Evolutionary conservation across 2,329 filamentous ascomycete species (phyloP).

Genomic region (Coniochaeta hoffmannii): DNA sequence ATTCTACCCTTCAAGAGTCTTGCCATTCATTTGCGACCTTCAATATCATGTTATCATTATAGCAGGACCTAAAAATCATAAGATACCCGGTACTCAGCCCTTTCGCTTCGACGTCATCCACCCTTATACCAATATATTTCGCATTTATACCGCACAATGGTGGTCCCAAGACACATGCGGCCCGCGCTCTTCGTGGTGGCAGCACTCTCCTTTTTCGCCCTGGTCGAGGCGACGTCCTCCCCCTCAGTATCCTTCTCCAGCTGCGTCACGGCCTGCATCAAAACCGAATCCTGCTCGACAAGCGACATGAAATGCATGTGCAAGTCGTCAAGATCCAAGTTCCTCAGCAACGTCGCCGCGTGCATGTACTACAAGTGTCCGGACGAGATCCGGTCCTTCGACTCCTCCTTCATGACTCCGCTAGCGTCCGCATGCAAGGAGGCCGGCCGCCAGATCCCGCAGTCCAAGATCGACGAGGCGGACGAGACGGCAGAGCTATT

Average conservation of each 20-base stretch:
- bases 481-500: constrained; percentile 9
- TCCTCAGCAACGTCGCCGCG: constrained; percentile 28
- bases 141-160: neutral
- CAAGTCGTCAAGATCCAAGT: constrained; percentile 20
- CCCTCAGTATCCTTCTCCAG: constrained; percentile 9
- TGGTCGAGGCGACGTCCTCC: constrained; percentile 14
- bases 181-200: neutral
- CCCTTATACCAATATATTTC: neutral
- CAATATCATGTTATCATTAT: neutral
- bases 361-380: constrained; percentile 31
- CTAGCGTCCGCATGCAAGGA: constrained; percentile 25
- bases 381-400: constrained; percentile 18
- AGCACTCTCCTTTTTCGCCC: neutral
- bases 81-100: neutral
- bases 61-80: neutral
- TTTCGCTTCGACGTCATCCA: neutral
- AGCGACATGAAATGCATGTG: constrained; percentile 29
- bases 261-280: constrained; percentile 28
- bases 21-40: neutral
- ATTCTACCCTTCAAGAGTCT: neutral
- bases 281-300: constrained; percentile 22
- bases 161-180: neutral
- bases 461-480: constrained; percentile 23
- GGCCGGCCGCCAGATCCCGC: constrained; percentile 20
- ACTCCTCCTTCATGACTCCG: constrained; percentile 22